Base-by-base conservation (phyloP, 1,139 yeast genomes). In the Zygosaccharomyces sapae region DNA sequence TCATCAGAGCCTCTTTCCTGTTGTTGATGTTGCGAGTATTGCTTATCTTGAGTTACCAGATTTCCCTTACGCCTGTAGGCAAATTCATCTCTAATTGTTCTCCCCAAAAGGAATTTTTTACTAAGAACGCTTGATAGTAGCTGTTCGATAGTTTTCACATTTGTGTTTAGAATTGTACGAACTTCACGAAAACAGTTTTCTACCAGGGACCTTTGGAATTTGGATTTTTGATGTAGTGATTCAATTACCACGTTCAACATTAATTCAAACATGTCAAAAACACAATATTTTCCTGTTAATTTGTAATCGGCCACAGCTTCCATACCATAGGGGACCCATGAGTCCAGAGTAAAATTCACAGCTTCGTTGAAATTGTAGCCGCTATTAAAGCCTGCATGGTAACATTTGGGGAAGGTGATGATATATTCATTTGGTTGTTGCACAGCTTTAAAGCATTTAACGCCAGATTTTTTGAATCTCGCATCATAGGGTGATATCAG, bases 341-440 rank as follows among this genome's bases (percentile, higher is more conserved):
- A 72, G 45, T 79, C 76, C 73, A 81, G 73, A 3, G 90, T 85
- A 64, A 85, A 85, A 61, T 85, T 85, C 6, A 85, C 94, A 2
- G 92, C 89, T 59, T 85, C 94, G 51, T 86, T 86, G 51, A 85
- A 76, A 60, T 85, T 85, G 60, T 78, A 83, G 0, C 92, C 94
- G 52, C 82, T 75, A 59, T 85, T 85, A 65, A 85, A 85, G 0
- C 94, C 94, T 2, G 90, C 82, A 66, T 85, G 94, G 59, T 84
- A 85, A 19, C 86, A 90, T 54, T 82, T 73, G 0, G 94, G 94
- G 58, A 78, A 85, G 0, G 94, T 85, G 3, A 85, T 70, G 5
- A 85, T 78, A 61, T 80, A 83, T 59, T 85, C 92, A 45, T 90
- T 90, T 0, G 95, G 86, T 16, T 79, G 71, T 63, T 90, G 98